A percentile compares a stretch with the other conserved stretches of the same genome.
Evolutionary conservation across 2,329 filamentous ascomycete genomes (phyloP).

Genomic region (Pseudocercospora musae): DNA sequence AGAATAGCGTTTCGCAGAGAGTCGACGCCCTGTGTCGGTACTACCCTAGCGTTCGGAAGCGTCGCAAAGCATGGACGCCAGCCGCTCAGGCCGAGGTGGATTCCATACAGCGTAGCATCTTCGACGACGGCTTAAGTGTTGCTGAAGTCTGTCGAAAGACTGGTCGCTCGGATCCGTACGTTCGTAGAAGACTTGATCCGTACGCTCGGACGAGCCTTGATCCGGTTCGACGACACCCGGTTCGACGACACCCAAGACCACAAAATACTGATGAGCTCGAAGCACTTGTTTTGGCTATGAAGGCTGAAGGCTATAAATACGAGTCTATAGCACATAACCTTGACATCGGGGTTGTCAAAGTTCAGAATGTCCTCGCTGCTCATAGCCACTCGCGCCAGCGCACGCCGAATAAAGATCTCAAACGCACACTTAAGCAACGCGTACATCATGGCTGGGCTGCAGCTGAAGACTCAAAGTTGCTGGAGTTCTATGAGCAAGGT

Average conservation of each 20-base stretch:
- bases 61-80: neutral
- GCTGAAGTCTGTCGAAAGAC: neutral
- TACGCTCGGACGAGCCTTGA: too few relatives aligned
- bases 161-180: neutral
- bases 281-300: neutral
- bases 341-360: neutral
- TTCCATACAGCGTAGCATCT: neutral
- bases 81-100: neutral
- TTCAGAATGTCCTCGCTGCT: neutral
- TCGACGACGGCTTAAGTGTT: neutral
- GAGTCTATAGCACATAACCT: neutral
- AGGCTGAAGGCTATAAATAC: neutral
- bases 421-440: neutral
- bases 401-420: neutral
- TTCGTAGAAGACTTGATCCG: neutral
- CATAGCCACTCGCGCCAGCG: neutral
- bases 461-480: neutral
- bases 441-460: neutral
- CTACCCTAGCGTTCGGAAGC: neutral
- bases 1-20: neutral
- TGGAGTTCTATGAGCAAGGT: neutral
- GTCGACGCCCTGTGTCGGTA: neutral
- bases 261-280: neutral
- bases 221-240: neutral
- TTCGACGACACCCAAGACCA: neutral